Percentiles rank a stretch among this genome's conserved stretches.
Evolutionary conservation across 768 basidiomycete species (phyloP).

Genomic region (Inosperma sp.): DNA sequence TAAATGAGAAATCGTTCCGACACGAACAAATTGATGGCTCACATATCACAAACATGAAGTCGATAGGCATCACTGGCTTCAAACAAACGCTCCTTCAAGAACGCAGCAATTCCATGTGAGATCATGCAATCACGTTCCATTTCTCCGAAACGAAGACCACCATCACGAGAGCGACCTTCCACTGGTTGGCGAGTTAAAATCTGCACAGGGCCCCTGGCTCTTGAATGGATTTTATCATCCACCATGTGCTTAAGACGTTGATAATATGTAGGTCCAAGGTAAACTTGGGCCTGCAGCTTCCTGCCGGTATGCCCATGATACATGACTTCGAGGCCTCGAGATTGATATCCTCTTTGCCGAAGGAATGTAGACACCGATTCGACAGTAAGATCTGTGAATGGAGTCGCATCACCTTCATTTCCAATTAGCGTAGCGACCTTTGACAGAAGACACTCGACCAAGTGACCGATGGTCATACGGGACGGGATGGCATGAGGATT

Average conservation of each 20-base stretch:
- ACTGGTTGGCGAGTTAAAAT: slow-evolving; percentile 97
- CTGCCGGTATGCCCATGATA: slow-evolving; percentile 98
- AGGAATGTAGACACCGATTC: slow-evolving; percentile 95
- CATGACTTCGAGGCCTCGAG: slow-evolving; percentile 96
- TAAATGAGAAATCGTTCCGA: slow-evolving; percentile 9
- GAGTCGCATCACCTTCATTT: slow-evolving; percentile 97
- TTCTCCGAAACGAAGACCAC: slow-evolving; percentile 99
- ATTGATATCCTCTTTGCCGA: slow-evolving; percentile 89
- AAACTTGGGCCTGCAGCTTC: slow-evolving; percentile 96
- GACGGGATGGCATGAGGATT: slow-evolving; percentile 99
- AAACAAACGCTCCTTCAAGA: slow-evolving; percentile 95
- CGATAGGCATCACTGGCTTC: slow-evolving; percentile 92
- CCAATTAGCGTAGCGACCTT: slow-evolving; percentile 96
- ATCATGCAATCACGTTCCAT: slow-evolving; percentile 99
- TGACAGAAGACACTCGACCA: slow-evolving; percentile 95
- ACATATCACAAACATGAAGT: slow-evolving; percentile 96
- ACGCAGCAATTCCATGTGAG: slow-evolving; percentile 96
- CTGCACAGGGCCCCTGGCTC: slow-evolving; percentile 95
- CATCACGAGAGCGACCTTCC: slow-evolving; percentile 97
- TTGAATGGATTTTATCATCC: slow-evolving; percentile 98
- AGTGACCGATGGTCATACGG: slow-evolving; percentile 99
- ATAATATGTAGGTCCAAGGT: slow-evolving; percentile 98
- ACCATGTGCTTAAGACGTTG: slow-evolving; percentile 99
- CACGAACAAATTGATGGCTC: slow-evolving; percentile 29
- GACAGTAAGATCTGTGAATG: slow-evolving; percentile 96